A percentile compares a stretch with the other conserved stretches of the same genome.
These are phyloP conservation scores for Auriscalpium vulgare DNA, from an alignment of 768 basidiomycete species.

Conservation along the genomic window DNA sequence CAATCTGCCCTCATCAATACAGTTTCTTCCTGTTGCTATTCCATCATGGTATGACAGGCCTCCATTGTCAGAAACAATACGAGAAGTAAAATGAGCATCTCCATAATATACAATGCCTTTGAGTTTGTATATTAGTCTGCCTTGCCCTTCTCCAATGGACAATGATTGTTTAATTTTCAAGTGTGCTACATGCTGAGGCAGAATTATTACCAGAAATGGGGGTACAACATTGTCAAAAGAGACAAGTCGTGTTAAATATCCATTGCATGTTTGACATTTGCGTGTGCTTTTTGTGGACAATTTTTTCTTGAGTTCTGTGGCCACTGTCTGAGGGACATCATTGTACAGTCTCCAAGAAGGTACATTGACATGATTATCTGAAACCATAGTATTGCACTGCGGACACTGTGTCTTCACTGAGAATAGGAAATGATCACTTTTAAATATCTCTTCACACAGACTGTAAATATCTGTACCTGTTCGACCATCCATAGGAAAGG, in stretches of 20 bases:
- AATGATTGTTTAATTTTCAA: neutral
- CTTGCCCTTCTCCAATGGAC: neutral
- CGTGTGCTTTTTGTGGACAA: neutral
- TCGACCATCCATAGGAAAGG: neutral
- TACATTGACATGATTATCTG: neutral
- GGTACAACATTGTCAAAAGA: neutral
- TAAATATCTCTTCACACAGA: neutral
- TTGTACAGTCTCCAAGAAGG: neutral
- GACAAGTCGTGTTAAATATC: neutral
- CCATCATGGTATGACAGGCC: constrained; percentile 23
- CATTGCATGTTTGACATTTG: neutral
- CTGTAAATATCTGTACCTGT: neutral
- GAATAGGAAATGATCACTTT: neutral
- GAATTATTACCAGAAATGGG: neutral
- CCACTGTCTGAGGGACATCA: neutral
- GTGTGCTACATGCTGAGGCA: neutral
- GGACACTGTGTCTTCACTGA: neutral
- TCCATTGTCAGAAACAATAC: constrained; percentile 11
- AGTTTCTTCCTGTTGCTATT: neutral
- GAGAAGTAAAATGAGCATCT: constrained; percentile 16
- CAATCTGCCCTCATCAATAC: neutral
- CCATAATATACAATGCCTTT: constrained; percentile 19
- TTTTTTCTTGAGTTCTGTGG: neutral
- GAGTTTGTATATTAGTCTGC: neutral
- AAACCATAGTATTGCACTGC: neutral